Percentiles rank a stretch among this genome's conserved stretches.
phyloP scores from a whole-genome alignment of 2,329 filamentous ascomycete species.

The Colletotrichum incanum region DNA sequence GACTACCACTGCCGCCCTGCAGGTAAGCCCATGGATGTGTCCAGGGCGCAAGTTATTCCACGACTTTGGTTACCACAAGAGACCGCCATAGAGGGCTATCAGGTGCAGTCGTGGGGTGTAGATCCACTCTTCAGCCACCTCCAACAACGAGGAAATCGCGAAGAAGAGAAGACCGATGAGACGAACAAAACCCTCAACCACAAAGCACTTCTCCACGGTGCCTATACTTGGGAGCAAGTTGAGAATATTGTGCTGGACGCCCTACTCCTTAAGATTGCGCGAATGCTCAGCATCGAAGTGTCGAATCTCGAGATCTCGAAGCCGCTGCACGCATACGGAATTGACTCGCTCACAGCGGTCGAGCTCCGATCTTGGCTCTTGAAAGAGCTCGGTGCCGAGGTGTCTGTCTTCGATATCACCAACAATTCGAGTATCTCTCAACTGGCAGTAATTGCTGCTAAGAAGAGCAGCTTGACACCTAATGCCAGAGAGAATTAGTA shows the following conservation, averaged over 20 bases:
- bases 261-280: conserved; percentile 46
- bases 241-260: conserved; percentile 47
- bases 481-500: background rate
- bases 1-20: conserved; percentile 47
- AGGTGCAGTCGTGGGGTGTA: conserved; percentile 44
- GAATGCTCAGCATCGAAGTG: conserved; percentile 43
- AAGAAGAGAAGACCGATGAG: background rate
- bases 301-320: conserved; percentile 45
- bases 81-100: conserved; percentile 45
- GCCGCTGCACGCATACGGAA: conserved; percentile 46
- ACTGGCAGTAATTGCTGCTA: conserved; percentile 46
- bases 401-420: conserved; percentile 63
- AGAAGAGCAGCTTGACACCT: conserved; percentile 46
- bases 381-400: conserved; percentile 59
- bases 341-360: conserved; percentile 50
- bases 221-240: conserved; percentile 45
- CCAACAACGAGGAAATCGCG: background rate
- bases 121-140: conserved; percentile 48
- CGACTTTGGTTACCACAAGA: conserved; percentile 47
- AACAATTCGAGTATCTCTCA: conserved; percentile 49
- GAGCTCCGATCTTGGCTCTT: conserved; percentile 64
- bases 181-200: conserved; percentile 40
- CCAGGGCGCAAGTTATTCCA: conserved; percentile 46
- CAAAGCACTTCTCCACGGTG: conserved; percentile 44
- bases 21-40: background rate